phyloP scores from a whole-genome alignment of 768 basidiomycete species.

The Nidula microcarpa region DNA sequence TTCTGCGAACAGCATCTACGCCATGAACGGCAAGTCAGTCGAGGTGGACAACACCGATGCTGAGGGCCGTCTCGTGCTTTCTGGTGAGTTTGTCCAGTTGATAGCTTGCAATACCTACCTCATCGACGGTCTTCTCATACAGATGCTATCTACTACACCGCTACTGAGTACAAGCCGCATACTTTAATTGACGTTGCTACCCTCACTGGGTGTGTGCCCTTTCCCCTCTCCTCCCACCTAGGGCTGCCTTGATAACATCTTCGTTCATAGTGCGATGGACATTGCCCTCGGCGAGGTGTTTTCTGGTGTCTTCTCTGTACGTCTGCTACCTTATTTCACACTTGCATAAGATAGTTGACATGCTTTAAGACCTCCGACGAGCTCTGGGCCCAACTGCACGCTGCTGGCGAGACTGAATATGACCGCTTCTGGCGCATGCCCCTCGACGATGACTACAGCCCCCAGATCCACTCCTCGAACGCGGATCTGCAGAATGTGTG shows the following conservation, averaged over 20 bases:
- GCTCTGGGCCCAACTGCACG: conserved; percentile 68
- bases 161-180: conserved; percentile 73
- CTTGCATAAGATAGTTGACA: conserved; percentile 14
- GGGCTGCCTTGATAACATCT: too few relatives aligned
- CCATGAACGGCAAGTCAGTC: conserved; percentile 86
- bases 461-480: conserved; percentile 74
- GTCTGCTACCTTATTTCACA: not conserved
- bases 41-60: conserved; percentile 90
- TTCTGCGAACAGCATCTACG: conserved; percentile 51
- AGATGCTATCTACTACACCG: conserved; percentile 85
- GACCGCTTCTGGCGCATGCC: conserved; percentile 93
- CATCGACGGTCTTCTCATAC: too few relatives aligned
- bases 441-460: conserved; percentile 75
- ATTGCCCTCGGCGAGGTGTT: conserved; percentile 74
- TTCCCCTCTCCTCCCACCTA: too few relatives aligned
- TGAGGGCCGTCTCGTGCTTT: conserved; percentile 73
- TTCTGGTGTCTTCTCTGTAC: conserved; percentile 75
- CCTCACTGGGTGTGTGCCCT: conserved; percentile 70
- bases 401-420: conserved; percentile 69
- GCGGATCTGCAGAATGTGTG: conserved; percentile 79
- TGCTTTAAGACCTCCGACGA: conserved; percentile 53
- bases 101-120: too few relatives aligned
- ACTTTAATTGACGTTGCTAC: conserved; percentile 88
- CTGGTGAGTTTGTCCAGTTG: conserved; percentile 38
- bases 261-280: conserved; percentile 41